A percentile compares a stretch with the other conserved stretches of the same genome.
Evolutionary conservation across 345 rosid genomes (phyloP).

Genomic region (Gossypium ekmanianum): DNA sequence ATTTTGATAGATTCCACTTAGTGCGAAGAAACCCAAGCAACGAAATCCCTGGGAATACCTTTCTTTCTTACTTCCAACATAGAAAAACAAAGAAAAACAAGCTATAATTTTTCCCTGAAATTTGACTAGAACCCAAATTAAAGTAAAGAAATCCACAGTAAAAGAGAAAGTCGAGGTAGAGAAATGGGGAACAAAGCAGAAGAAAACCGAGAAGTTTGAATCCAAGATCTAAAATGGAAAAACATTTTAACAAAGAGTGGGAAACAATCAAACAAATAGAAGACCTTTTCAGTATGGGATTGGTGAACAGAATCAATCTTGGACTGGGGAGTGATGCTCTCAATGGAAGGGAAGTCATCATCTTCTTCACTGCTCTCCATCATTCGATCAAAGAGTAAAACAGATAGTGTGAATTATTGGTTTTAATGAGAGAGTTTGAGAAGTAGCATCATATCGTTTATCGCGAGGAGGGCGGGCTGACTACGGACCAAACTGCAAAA

Average conservation of each 20-base stretch:
- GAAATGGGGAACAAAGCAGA: background rate
- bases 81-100: background rate
- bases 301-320: constrained; percentile 81
- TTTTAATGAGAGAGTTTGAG: background rate
- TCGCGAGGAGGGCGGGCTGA: no score
- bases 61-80: background rate
- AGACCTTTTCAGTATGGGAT: constrained; percentile 85
- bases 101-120: background rate
- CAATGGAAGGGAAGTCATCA: constrained; percentile 83
- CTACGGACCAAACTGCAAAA: no score
- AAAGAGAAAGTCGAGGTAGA: background rate
- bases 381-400: background rate
- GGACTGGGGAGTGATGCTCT: constrained; percentile 80
- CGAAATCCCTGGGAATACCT: background rate
- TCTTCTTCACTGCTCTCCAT: constrained; percentile 99
- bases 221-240: background rate
- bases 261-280: background rate
- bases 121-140: constrained; percentile 2
- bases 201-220: constrained; percentile 8
- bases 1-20: background rate
- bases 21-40: background rate
- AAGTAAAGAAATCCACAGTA: background rate
- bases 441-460: background rate
- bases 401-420: background rate
- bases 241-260: no score